A percentile compares a stretch with the other conserved stretches of the same genome.
Evolutionary conservation across 495 filamentous ascomycete species (phyloP).

Genomic region (Penicillium cosmopolitanum): DNA sequence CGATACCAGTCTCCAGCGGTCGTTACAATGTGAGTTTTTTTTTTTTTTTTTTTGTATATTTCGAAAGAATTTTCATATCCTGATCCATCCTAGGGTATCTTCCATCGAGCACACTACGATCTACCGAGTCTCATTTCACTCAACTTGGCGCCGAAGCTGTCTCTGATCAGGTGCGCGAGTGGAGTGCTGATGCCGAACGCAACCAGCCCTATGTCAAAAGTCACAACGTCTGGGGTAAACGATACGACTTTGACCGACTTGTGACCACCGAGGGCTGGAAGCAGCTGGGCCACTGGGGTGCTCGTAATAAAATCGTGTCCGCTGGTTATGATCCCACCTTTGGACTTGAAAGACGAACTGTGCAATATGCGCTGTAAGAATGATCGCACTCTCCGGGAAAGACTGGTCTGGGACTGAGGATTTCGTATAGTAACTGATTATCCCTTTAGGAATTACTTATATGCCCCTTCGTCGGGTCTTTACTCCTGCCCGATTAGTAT

Average conservation of each 20-base stretch:
- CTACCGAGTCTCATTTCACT: constrained; percentile 26
- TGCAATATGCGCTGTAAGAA: constrained; percentile 38
- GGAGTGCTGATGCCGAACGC: constrained; percentile 41
- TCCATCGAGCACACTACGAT: constrained; percentile 22
- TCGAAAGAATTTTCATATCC: background rate
- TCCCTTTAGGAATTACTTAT: constrained; percentile 65
- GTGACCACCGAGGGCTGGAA: constrained; percentile 50
- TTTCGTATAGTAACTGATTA: constrained; percentile 39
- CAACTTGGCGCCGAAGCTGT: constrained; percentile 39
- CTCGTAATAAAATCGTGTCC: constrained; percentile 39
- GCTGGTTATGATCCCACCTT: constrained; percentile 40
- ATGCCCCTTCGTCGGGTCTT: constrained; percentile 61
- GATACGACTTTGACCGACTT: constrained; percentile 43
- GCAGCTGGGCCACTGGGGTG: constrained; percentile 41
- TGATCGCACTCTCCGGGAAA: background rate
- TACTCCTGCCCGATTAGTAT: constrained; percentile 71
- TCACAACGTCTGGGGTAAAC: constrained; percentile 42
- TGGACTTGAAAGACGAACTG: constrained; percentile 42
- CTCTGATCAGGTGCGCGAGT: constrained; percentile 35
- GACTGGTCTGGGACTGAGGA: background rate
- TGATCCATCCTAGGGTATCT: constrained; percentile 34
- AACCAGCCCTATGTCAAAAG: constrained; percentile 44
- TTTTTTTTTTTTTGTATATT: background rate
- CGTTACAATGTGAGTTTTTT: constrained; percentile 28
- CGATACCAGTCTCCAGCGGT: constrained; percentile 32